Percentiles rank a stretch among this genome's conserved stretches.
Conservation (phyloP, 2,329 filamentous ascomycete species). For the Ciborinia camelliae region DNA sequence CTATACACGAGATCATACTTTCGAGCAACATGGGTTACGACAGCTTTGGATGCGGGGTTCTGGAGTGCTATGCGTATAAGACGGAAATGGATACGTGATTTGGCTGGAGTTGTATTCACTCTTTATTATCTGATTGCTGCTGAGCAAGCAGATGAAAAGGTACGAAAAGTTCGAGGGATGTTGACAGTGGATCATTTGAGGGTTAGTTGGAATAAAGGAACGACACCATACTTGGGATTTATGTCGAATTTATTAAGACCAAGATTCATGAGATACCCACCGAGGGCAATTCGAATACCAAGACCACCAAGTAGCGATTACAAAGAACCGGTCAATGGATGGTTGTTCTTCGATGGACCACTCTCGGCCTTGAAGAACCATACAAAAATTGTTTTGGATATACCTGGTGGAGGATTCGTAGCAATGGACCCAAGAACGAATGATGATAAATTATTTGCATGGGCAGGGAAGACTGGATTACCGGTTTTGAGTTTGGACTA, state of each 20-base stretch:
- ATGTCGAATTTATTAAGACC: conserved; percentile 72
- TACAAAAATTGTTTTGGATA: conserved; percentile 76
- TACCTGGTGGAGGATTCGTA: conserved; percentile 92
- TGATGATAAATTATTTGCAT: conserved; percentile 89
- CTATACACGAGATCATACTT: conserved; percentile 93
- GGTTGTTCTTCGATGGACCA: conserved; percentile 93
- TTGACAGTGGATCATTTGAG: conserved; percentile 88
- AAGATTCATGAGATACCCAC: conserved; percentile 74
- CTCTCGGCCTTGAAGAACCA: conserved; percentile 73
- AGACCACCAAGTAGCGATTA: conserved; percentile 78
- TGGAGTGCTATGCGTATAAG: conserved; percentile 97
- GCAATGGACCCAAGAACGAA: conserved; percentile 94
- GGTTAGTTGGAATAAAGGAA: conserved; percentile 93
- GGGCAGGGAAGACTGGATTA: conserved; percentile 85
- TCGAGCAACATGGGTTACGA: conserved; percentile 93
- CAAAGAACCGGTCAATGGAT: conserved; percentile 75
- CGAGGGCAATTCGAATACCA: conserved; percentile 79
- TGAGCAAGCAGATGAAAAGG: conserved; percentile 94
- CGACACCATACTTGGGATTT: conserved; percentile 76
- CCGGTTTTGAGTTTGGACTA: conserved; percentile 92
- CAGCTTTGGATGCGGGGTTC: conserved; percentile 91
- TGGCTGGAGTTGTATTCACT: conserved; percentile 80
- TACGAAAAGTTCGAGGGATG: conserved; percentile 80
- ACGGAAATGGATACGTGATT: conserved; percentile 73
- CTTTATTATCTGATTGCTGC: conserved; percentile 89